These are phyloP conservation scores for Boletus barrowsii DNA, from an alignment of 768 basidiomycete genomes.

Conservation along the genomic window DNA sequence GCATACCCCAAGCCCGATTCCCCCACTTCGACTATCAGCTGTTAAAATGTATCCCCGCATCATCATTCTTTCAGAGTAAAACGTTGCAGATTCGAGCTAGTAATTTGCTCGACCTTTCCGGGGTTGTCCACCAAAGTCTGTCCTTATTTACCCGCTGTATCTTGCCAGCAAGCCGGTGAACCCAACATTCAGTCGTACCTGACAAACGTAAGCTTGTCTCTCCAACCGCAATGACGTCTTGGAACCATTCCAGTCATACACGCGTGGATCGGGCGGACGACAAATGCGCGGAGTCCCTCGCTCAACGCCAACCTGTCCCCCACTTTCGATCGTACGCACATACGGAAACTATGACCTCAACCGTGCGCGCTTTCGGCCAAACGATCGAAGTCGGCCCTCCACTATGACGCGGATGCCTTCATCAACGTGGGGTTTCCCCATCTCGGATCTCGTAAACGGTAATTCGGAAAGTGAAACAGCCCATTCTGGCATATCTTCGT, in stretches of 20 bases:
- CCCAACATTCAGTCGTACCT: not conserved
- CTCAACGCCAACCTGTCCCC: not conserved
- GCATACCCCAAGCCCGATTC: not conserved
- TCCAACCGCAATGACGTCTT: conserved; percentile 5
- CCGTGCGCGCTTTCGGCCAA: not conserved
- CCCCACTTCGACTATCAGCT: not conserved
- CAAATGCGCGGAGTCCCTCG: not conserved
- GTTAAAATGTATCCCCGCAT: not conserved
- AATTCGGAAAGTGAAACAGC: not conserved
- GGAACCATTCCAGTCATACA: conserved; percentile 1
- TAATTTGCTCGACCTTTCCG: too few relatives aligned
- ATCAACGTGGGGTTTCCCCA: conserved; percentile 9
- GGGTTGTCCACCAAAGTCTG: too few relatives aligned
- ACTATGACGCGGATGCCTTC: conserved; percentile 5
- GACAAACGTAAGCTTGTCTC: not conserved
- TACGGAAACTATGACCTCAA: conserved; percentile 9
- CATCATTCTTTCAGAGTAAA: not conserved
- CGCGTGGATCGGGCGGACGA: conserved; percentile 2
- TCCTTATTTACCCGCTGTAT: too few relatives aligned
- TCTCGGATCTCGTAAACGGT: conserved; percentile 13
- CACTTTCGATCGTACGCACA: conserved; percentile 3
- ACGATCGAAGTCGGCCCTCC: conserved; percentile 5
- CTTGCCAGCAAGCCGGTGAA: not conserved
- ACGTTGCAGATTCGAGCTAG: not conserved
- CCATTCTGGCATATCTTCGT: conserved; percentile 9